Conservation (phyloP, 208 protist species). For the Leptomonas seymouri region DNA sequence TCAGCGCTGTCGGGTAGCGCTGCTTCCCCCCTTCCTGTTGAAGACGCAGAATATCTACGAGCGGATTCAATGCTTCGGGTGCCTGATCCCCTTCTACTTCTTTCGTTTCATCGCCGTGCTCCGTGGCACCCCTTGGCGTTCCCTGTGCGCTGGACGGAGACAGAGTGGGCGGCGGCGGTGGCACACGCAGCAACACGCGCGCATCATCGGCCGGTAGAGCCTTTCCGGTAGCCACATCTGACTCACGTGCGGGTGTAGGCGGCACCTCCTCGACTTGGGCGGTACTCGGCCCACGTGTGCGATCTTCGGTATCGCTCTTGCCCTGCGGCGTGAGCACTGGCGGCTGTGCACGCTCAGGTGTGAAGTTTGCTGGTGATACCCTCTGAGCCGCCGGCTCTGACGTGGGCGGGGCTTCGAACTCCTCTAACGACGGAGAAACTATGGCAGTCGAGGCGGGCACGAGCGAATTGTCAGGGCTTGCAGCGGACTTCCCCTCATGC, state of each 20-base stretch:
- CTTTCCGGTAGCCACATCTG: constrained; percentile 1
- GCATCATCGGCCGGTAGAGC: constrained; percentile 27
- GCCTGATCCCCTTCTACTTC: constrained; percentile 6
- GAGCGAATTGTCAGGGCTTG: no score
- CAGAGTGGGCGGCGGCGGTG: constrained; percentile 26
- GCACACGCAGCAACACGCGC: constrained; percentile 33
- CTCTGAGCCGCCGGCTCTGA: not conserved
- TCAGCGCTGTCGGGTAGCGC: constrained; percentile 23
- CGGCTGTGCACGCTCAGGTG: constrained; percentile 21
- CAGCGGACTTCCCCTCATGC: no score
- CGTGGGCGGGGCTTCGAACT: not conserved
- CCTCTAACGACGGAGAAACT: not conserved
- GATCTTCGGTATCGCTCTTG: constrained; percentile 7
- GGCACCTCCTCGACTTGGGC: constrained; percentile 41
- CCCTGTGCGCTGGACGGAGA: not conserved
- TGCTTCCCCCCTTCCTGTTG: constrained; percentile 29
- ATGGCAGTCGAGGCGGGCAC: not conserved
- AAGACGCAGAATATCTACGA: constrained; percentile 16
- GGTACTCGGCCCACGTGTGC: constrained; percentile 23
- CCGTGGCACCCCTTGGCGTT: not conserved
- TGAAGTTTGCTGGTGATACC: constrained; percentile 9
- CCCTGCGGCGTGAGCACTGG: constrained; percentile 7
- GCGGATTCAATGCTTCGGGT: not conserved
- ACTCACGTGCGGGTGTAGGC: constrained; percentile 22
- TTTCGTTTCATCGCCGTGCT: not conserved